Evolutionary conservation across 371 early-diverging fungal species (phyloP).

Genomic region (Rhizopus stolonifer): DNA sequence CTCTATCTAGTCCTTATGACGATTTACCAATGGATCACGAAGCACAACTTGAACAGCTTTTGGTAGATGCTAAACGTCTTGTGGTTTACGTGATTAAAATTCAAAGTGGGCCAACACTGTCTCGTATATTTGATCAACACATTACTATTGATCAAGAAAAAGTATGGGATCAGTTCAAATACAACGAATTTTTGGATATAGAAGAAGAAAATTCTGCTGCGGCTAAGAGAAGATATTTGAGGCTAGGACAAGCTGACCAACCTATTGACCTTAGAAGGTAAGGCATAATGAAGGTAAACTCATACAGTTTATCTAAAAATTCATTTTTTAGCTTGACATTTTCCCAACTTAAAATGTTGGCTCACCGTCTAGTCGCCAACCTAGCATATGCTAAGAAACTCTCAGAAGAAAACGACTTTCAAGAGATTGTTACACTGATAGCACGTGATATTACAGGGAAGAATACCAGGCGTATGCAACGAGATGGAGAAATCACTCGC

Average conservation of each 20-base stretch:
- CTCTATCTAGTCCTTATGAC: constrained; percentile 69
- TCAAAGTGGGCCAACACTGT: constrained; percentile 77
- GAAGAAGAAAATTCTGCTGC: constrained; percentile 14
- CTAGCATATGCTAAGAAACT: constrained; percentile 43
- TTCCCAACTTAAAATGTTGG: constrained; percentile 36
- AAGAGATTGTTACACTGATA: constrained; percentile 89
- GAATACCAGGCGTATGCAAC: constrained; percentile 78
- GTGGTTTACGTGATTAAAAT: constrained; percentile 81
- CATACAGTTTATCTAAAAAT: neutral
- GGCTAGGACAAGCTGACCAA: constrained; percentile 26
- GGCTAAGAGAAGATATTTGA: constrained; percentile 32
- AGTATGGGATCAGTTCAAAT: constrained; percentile 58
- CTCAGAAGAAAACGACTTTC: constrained; percentile 55
- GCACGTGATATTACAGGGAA: constrained; percentile 92
- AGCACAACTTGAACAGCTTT: constrained; percentile 66
- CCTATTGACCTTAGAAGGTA: constrained; percentile 43
- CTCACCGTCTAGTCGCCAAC: constrained; percentile 29
- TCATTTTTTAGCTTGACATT: constrained; percentile 27
- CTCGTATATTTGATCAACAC: constrained; percentile 78
- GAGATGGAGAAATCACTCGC: constrained; percentile 70
- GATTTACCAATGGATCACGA: constrained; percentile 63
- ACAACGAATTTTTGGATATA: constrained; percentile 39
- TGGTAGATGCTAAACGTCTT: constrained; percentile 89
- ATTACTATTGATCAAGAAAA: constrained; percentile 75
- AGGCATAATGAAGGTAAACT: neutral